phyloP scores from a whole-genome alignment of 1,284 basidiomycete species.

The Tylopilus orsonianus region DNA sequence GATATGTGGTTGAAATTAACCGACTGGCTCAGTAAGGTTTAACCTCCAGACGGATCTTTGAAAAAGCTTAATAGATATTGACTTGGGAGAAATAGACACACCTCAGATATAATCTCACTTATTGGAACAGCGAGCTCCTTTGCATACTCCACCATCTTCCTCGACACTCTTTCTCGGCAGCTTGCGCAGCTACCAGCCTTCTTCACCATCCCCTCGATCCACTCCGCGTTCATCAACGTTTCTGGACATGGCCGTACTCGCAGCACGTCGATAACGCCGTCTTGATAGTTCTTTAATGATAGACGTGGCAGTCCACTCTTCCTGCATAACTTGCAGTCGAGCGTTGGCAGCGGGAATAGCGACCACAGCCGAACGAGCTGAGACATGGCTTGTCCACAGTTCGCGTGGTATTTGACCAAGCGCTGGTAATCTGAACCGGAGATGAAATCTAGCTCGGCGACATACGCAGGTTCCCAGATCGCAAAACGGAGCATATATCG shows the following conservation, averaged over 20 bases:
- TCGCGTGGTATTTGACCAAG: slow-evolving; percentile 44
- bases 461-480: slow-evolving; percentile 36
- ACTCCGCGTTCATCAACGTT: slow-evolving; percentile 31
- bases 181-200: slow-evolving; percentile 31
- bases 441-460: slow-evolving; percentile 44
- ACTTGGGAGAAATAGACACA: slow-evolving; percentile 10
- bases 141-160: slow-evolving; percentile 31
- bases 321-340: slow-evolving; percentile 36
- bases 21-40: slow-evolving; percentile 30
- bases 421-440: slow-evolving; percentile 46
- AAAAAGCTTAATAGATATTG: not conserved
- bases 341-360: slow-evolving; percentile 29
- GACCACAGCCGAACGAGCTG: slow-evolving; percentile 34
- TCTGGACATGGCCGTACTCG: slow-evolving; percentile 33
- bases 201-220: slow-evolving; percentile 32
- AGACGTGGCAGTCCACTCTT: slow-evolving; percentile 35
- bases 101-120: slow-evolving; percentile 30
- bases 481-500: slow-evolving; percentile 43
- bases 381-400: slow-evolving; percentile 42
- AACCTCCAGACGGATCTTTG: slow-evolving; percentile 30
- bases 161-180: slow-evolving; percentile 32
- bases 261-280: slow-evolving; percentile 34
- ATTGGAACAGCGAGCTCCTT: slow-evolving; percentile 30
- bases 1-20: slow-evolving; percentile 14
- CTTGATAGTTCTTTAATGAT: slow-evolving; percentile 32